These are phyloP conservation scores for Fusarium cyanostomum DNA, from an alignment of 2,329 filamentous ascomycete genomes.

Conservation along the genomic window DNA sequence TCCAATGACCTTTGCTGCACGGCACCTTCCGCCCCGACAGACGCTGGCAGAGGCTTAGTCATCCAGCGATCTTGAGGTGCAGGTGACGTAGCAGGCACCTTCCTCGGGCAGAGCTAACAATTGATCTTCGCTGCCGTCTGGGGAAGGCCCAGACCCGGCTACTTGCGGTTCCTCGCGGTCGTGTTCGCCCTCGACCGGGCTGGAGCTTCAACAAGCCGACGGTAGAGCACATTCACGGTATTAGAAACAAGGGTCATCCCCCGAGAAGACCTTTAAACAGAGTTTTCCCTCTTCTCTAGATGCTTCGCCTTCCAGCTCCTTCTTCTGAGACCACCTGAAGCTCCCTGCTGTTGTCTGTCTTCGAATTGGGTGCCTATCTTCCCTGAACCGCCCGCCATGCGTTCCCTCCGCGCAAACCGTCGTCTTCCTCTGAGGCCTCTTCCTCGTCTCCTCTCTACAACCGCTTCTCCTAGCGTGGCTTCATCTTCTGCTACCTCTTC, in stretches of 20 bases:
- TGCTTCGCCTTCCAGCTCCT: constrained; percentile 9
- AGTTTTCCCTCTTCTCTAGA: constrained; percentile 19
- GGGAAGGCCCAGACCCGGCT: constrained; percentile 43
- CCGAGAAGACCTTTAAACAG: constrained; percentile 9
- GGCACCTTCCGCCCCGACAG: constrained; percentile 28
- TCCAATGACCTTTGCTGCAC: constrained; percentile 13
- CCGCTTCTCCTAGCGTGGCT: constrained; percentile 47
- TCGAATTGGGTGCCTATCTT: constrained; percentile 24
- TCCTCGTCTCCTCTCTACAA: constrained; percentile 52
- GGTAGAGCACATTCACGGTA: constrained; percentile 43
- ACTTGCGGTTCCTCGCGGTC: constrained; percentile 49
- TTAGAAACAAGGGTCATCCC: constrained; percentile 26
- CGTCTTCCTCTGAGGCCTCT: constrained; percentile 58
- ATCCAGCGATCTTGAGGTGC: background rate
- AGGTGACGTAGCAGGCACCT: constrained; percentile 42
- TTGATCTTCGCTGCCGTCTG: constrained; percentile 29
- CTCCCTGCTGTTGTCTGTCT: constrained; percentile 10
- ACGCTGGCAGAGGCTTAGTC: constrained; percentile 25
- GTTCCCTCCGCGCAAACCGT: constrained; percentile 63
- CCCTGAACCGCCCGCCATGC: constrained; percentile 54
- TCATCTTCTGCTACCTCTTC: constrained; percentile 47
- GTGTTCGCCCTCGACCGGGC: constrained; percentile 34
- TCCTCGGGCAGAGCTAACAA: constrained; percentile 24
- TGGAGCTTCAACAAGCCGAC: constrained; percentile 36
- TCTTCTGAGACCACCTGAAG: constrained; percentile 19